Evolutionary conservation across 2,329 filamentous ascomycete species (phyloP), one percentile per base, ranked within the genome.

Genomic region (Epichloe gansuensis): DNA sequence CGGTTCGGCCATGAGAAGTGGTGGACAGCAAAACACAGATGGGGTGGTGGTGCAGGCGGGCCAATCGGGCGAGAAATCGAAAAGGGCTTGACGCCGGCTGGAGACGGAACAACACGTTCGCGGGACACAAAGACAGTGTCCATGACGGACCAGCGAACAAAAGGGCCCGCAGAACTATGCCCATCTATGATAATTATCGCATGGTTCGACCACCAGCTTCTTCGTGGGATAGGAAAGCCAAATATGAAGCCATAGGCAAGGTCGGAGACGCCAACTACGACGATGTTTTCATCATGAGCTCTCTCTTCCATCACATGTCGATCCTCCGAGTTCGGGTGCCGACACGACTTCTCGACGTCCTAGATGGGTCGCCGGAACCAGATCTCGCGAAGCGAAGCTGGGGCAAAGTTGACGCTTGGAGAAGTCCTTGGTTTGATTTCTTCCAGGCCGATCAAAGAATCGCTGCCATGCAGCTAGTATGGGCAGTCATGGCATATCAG

Each of bases 141-240:
- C 35, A 54, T 13, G 45, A 56, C 23, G 52, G 55, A 52, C 63
- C 61, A 5, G 57, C 61, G 4, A 63, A 60, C 38, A 79, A 79
- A 63, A 78, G 74, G 56, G 65, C 74, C 39, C 74, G 77, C 54
- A 80, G 77, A 63, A 78, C 72, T 50, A 66, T 78, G 63, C 74
- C 72, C 55, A 73, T 82, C 46, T 84, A 83, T 61, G 81, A 84
- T 61, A 78, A 73, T 58, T 84, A 84, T 65, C 75, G 81, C 53
- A 82, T 80, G 72, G 70, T 84, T 45, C 72, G 78, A 2, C 77
- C 76, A 8, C 81, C 81, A 0, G 66, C 75, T 9, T 67, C 73
- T 6, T 76, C 73, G 23, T 85, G 81, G 81, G 81, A 85, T 60
- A 72, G 70, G 54, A 82, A 81, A 65, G 73, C 75, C 34, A 70